Percentiles rank a stretch among this genome's conserved stretches.
Conservation (phyloP, 805 yeast genomes). For the Candida silvatica region DNA sequence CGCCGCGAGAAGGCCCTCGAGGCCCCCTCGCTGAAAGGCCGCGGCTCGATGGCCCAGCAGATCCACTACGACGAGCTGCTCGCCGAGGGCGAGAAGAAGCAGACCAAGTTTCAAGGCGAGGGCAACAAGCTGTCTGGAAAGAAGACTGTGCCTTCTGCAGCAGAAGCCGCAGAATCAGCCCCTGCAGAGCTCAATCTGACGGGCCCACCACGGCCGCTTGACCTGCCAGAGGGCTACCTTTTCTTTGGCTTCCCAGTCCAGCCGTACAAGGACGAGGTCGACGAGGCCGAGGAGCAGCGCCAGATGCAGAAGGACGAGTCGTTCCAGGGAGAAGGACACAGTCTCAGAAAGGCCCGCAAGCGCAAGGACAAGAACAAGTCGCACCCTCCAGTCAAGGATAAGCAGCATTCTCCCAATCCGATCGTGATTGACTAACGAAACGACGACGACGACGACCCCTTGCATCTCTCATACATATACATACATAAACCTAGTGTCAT, state of each 20-base stretch:
- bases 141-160: slow-evolving; percentile 14
- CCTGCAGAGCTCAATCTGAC: slow-evolving; percentile 34
- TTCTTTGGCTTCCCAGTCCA: slow-evolving; percentile 89
- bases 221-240: slow-evolving; percentile 74
- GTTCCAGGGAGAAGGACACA: slow-evolving; percentile 66
- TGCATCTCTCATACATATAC: background rate
- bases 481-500: background rate
- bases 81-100: slow-evolving; percentile 28
- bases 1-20: slow-evolving; percentile 30
- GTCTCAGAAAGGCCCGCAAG: slow-evolving; percentile 48
- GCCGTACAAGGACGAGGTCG: slow-evolving; percentile 33
- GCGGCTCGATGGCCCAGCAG: slow-evolving; percentile 70
- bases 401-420: slow-evolving; percentile 66
- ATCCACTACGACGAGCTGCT: slow-evolving; percentile 58
- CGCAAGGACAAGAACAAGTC: slow-evolving; percentile 48
- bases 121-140: slow-evolving; percentile 73
- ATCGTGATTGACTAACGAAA: slow-evolving; percentile 60
- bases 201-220: slow-evolving; percentile 64
- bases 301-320: slow-evolving; percentile 7
- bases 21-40: slow-evolving; percentile 25
- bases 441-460: background rate
- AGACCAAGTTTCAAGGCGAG: slow-evolving; percentile 39
- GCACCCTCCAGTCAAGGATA: slow-evolving; percentile 51
- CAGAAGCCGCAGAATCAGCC: too few relatives aligned
- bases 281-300: slow-evolving; percentile 21